Conservation (phyloP, 148 eudicot species). For the Chenopodium suecicum region DNA sequence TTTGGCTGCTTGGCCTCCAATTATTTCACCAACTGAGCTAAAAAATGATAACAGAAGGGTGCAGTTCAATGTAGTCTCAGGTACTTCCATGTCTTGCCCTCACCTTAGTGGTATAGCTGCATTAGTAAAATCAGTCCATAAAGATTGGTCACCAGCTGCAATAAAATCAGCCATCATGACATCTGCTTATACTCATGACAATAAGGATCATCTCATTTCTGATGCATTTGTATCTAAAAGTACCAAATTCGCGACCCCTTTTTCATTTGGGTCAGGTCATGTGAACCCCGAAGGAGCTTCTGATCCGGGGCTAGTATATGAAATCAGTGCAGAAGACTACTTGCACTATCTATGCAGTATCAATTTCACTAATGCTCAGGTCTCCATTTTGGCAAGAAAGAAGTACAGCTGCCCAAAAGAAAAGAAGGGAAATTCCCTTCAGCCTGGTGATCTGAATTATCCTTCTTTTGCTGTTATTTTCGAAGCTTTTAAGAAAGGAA, state of each 20-base stretch:
- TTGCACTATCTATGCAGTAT: constrained; percentile 53
- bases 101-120: constrained; percentile 67
- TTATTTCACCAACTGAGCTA: constrained; percentile 50
- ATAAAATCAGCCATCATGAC: constrained; percentile 78
- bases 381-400: constrained; percentile 42
- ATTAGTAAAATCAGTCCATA: constrained; percentile 54
- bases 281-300: constrained; percentile 64
- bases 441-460: constrained; percentile 60
- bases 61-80: constrained; percentile 58
- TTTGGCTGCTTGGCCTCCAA: constrained; percentile 75
- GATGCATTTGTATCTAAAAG: constrained; percentile 38
- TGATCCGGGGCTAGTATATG: constrained; percentile 63
- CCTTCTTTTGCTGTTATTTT: constrained; percentile 60
- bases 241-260: constrained; percentile 49
- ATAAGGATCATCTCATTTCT: constrained; percentile 30
- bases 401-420: constrained; percentile 43
- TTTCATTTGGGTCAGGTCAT: constrained; percentile 68
- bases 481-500: constrained; percentile 17
- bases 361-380: constrained; percentile 46
- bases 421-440: constrained; percentile 19
- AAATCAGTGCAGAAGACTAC: constrained; percentile 47
- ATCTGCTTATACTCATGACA: constrained; percentile 50
- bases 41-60: constrained; percentile 50
- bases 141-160: constrained; percentile 72
- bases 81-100: constrained; percentile 84